Evolutionary conservation across 2,329 filamentous ascomycete species (phyloP).

Genomic region (Cyphellophora attinorum): DNA sequence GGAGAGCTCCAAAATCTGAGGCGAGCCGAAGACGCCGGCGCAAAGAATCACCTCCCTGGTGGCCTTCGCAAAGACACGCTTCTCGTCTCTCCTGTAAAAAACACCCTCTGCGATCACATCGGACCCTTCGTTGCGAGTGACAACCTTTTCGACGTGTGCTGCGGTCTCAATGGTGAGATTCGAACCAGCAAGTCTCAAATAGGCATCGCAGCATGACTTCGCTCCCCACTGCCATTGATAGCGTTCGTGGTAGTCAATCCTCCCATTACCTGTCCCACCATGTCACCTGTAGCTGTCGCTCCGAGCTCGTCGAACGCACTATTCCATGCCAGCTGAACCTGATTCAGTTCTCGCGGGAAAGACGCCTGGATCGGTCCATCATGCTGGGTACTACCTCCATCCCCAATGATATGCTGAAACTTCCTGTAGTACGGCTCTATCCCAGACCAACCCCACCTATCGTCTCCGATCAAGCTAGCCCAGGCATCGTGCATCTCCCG

Average conservation of each 20-base stretch:
- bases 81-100: not conserved
- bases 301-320: not conserved
- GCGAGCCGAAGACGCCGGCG: slow-evolving; percentile 1
- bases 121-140: not conserved
- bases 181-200: not conserved
- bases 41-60: not conserved
- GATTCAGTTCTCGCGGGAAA: not conserved
- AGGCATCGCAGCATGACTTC: not conserved
- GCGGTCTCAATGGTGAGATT: not conserved
- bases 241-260: not conserved
- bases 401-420: not conserved
- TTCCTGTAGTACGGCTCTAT: not conserved
- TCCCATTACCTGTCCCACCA: not conserved
- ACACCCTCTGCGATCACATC: not conserved
- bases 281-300: not conserved
- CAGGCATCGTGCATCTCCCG: not conserved
- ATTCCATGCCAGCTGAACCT: not conserved
- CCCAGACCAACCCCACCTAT: not conserved
- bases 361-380: not conserved
- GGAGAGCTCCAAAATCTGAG: not conserved
- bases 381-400: not conserved
- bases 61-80: not conserved
- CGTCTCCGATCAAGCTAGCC: not conserved
- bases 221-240: not conserved
- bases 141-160: not conserved